A percentile compares a stretch with the other conserved stretches of the same genome.
phyloP scores from a whole-genome alignment of 305 asterid species.

The Fraxinus nigra region DNA sequence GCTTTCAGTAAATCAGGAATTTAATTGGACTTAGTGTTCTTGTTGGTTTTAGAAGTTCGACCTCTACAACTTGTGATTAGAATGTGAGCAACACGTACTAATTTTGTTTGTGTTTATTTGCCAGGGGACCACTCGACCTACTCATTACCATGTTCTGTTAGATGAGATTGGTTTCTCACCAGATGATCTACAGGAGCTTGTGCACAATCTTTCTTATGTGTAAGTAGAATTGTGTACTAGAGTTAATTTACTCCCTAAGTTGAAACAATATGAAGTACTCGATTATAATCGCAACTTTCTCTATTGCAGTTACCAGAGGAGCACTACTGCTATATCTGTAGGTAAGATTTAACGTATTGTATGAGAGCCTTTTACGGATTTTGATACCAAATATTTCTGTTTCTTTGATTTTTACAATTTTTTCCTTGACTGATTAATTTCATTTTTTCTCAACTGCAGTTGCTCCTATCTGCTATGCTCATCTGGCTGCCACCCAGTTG shows the following conservation, averaged over 20 bases:
- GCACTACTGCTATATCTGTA: constrained; percentile 92
- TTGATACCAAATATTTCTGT: not conserved
- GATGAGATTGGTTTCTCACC: constrained; percentile 79
- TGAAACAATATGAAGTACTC: not conserved
- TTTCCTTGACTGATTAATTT: not conserved
- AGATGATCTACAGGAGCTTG: constrained; percentile 84
- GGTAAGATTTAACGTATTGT: constrained; percentile 39
- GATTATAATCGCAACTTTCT: not conserved
- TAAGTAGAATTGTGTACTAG: constrained; percentile 33
- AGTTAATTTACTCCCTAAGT: not conserved
- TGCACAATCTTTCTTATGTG: constrained; percentile 87
- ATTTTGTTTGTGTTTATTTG: not conserved
- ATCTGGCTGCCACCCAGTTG: constrained; percentile 88
- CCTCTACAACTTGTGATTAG: not conserved
- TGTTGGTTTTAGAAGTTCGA: not conserved
- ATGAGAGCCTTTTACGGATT: not conserved
- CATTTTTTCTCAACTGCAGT: constrained; percentile 38
- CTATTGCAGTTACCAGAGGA: constrained; percentile 77
- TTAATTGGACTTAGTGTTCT: not conserved
- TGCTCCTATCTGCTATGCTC: constrained; percentile 91
- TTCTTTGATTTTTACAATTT: not conserved
- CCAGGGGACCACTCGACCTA: constrained; percentile 90
- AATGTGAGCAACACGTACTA: not conserved
- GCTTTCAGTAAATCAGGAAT: not conserved
- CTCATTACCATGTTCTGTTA: constrained; percentile 74